Percentiles rank a stretch among this genome's conserved stretches.
phyloP scores from a whole-genome alignment of 2,329 filamentous ascomycete genomes.

The Cercospora sp. region DNA sequence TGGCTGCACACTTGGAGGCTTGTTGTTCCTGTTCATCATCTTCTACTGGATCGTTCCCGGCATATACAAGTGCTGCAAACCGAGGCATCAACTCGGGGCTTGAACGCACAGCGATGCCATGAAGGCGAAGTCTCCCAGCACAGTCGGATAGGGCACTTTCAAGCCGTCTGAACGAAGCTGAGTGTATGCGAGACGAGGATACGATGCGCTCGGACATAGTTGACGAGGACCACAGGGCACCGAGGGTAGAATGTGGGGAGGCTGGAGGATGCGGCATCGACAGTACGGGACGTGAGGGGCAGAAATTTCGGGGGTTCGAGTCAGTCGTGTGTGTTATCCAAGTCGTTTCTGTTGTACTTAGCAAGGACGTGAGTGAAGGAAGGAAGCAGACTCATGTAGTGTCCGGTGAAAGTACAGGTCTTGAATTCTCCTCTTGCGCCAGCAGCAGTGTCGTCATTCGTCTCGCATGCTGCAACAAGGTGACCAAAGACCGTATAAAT shows the following conservation, averaged over 20 bases:
- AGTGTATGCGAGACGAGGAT: not conserved
- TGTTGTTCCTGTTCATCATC: not conserved
- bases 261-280: not conserved
- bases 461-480: not conserved
- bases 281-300: not conserved
- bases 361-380: not conserved
- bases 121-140: not conserved
- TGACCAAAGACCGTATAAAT: conserved; percentile 13
- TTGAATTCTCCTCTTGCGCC: not conserved
- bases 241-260: not conserved
- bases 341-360: not conserved
- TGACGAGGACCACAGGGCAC: not conserved
- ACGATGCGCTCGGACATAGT: not conserved
- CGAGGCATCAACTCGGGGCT: not conserved
- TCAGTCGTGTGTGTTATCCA: not conserved
- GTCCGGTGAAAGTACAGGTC: not conserved
- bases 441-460: not conserved
- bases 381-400: not conserved
- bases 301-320: not conserved
- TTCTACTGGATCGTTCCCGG: not conserved
- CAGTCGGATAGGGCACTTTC: not conserved
- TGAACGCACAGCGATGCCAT: not conserved
- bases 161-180: not conserved
- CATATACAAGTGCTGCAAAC: not conserved
- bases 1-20: not conserved